These are phyloP conservation scores for Silene uniflora DNA, from an alignment of 148 eudicot genomes.

Conservation along the genomic window DNA sequence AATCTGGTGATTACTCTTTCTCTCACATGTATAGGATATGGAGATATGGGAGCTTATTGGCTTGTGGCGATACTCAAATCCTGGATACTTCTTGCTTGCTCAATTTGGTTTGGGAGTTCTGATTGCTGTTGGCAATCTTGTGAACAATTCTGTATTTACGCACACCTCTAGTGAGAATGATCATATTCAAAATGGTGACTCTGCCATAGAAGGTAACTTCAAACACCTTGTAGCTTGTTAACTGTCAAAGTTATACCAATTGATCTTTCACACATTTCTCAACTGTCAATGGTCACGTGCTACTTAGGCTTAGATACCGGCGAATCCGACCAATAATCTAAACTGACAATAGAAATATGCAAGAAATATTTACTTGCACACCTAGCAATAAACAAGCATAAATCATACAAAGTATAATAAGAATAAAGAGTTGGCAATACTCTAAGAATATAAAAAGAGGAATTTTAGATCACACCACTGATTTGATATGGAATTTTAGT, in stretches of 20 bases:
- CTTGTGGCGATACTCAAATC: slow-evolving; percentile 90
- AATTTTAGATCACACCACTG: too few relatives aligned
- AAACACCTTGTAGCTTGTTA: neutral
- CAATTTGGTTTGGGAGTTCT: slow-evolving; percentile 91
- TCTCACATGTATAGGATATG: slow-evolving; percentile 55
- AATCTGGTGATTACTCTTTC: slow-evolving; percentile 5
- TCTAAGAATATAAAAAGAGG: too few relatives aligned
- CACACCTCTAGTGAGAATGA: slow-evolving; percentile 61
- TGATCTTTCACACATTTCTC: neutral
- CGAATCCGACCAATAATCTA: too few relatives aligned
- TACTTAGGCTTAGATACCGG: too few relatives aligned
- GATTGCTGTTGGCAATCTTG: slow-evolving; percentile 93
- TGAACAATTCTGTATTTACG: slow-evolving; percentile 85
- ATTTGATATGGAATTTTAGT: too few relatives aligned
- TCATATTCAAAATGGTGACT: slow-evolving; percentile 46
- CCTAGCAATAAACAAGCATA: too few relatives aligned
- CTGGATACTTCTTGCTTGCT: slow-evolving; percentile 86
- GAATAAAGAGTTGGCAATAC: too few relatives aligned
- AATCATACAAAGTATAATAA: too few relatives aligned
- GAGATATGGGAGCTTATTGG: slow-evolving; percentile 98
- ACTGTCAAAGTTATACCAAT: neutral
- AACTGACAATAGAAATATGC: too few relatives aligned
- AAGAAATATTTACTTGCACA: too few relatives aligned
- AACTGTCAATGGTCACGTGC: too few relatives aligned
- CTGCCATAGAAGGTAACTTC: slow-evolving; percentile 60